phyloP scores from a whole-genome alignment of 306 rosid genomes.

The Biancaea sappan region DNA sequence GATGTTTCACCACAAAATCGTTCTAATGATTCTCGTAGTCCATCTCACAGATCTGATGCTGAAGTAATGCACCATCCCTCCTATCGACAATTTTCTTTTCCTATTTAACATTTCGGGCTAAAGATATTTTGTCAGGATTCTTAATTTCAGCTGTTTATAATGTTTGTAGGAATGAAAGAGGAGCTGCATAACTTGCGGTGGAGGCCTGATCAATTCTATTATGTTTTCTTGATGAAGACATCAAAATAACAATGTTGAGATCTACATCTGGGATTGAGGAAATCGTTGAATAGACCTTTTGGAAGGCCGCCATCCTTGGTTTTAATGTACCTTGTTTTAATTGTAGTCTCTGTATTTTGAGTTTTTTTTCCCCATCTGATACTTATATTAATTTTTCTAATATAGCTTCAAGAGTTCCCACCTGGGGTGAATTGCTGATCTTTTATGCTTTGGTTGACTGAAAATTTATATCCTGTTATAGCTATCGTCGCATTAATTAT shows the following conservation, averaged over 20 bases:
- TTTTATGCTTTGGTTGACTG: not conserved
- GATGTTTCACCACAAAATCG: constrained; percentile 46
- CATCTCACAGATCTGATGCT: constrained; percentile 54
- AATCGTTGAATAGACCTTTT: constrained; percentile 24
- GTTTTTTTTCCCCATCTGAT: not conserved
- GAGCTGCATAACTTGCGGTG: not conserved
- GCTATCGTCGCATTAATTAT: not conserved
- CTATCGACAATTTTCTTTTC: not conserved
- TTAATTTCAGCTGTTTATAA: not conserved
- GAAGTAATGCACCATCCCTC: constrained; percentile 45
- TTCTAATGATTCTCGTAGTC: constrained; percentile 56
- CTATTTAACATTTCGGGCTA: not conserved
- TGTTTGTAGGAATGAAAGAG: constrained; percentile 49
- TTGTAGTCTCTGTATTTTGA: constrained; percentile 38
- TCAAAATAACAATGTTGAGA: constrained; percentile 16
- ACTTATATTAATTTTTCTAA: constrained; percentile 4
- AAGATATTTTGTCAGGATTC: not conserved
- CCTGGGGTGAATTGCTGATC: not conserved
- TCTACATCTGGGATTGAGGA: constrained; percentile 24
- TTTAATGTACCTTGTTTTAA: constrained; percentile 33
- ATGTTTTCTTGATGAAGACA: constrained; percentile 31
- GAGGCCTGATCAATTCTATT: constrained; percentile 12
- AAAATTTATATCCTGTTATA: not conserved
- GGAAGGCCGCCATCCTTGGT: constrained; percentile 47
- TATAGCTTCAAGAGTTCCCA: constrained; percentile 26